Evolutionary conservation across 345 rosid species (phyloP).

Genomic region (Sisymbrium altissimum): DNA sequence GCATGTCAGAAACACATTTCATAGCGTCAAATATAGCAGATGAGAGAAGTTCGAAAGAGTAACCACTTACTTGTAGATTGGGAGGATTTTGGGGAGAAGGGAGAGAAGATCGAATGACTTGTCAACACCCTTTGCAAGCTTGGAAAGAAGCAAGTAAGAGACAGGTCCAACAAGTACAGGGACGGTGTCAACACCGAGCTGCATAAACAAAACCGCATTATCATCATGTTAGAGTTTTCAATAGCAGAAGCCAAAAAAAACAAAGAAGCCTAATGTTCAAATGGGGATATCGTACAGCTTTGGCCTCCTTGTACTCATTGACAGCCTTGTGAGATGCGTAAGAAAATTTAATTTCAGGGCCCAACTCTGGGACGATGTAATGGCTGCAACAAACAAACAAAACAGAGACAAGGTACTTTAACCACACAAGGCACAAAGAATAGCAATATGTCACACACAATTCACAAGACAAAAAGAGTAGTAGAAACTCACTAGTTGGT

Average conservation of each 20-base stretch:
- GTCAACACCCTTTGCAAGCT: conserved; percentile 93
- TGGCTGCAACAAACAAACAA: conserved; percentile 58
- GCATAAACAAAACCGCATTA: conserved; percentile 29
- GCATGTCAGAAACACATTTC: conserved; percentile 21
- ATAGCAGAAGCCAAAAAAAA: neutral
- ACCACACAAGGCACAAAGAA: neutral
- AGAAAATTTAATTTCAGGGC: conserved; percentile 83
- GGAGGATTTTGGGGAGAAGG: conserved; percentile 80
- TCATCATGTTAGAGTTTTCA: conserved; percentile 6
- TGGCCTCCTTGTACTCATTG: conserved; percentile 90
- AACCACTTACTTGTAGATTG: conserved; percentile 73
- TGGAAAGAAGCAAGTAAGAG: conserved; percentile 86
- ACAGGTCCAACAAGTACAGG: conserved; percentile 95
- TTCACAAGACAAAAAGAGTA: neutral
- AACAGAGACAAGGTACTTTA: neutral
- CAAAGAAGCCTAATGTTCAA: neutral
- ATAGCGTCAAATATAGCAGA: neutral
- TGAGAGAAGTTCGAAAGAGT: neutral
- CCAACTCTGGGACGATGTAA: conserved; percentile 94
- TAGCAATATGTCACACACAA: neutral
- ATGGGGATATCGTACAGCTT: conserved; percentile 48
- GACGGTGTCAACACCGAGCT: conserved; percentile 90
- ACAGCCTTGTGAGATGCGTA: conserved; percentile 98
- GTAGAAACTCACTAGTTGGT: conserved; percentile 93
- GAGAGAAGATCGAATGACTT: conserved; percentile 80